phyloP scores from a whole-genome alignment of 1,139 yeast species.

The Ogataea hybrid region DNA sequence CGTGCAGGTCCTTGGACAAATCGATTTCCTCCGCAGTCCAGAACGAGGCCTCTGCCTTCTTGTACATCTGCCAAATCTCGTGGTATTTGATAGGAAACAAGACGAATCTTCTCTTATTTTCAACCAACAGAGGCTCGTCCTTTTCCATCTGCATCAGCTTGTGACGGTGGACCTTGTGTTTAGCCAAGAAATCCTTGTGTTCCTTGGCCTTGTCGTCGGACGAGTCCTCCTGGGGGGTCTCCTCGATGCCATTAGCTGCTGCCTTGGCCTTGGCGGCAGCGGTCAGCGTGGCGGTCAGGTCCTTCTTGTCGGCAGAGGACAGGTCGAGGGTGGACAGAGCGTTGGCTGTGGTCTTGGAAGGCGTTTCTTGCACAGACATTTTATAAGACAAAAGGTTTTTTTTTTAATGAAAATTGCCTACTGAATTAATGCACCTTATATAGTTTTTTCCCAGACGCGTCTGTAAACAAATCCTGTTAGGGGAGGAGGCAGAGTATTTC shows the following conservation, averaged over 20 bases:
- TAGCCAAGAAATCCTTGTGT: constrained; percentile 55
- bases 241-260: constrained; percentile 21
- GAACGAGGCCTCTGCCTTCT: constrained; percentile 98
- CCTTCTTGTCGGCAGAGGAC: constrained; percentile 30
- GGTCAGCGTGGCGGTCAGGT: constrained; percentile 29
- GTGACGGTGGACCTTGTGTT: constrained; percentile 70
- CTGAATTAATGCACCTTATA: constrained; percentile 7
- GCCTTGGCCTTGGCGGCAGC: constrained; percentile 32
- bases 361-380: constrained; percentile 41
- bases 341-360: constrained; percentile 43
- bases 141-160: constrained; percentile 70
- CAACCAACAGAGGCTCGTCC: constrained; percentile 85
- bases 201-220: constrained; percentile 18
- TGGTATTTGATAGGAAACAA: constrained; percentile 96
- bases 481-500: neutral
- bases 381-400: constrained; percentile 6
- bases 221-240: constrained; percentile 8
- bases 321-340: constrained; percentile 40
- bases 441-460: constrained; percentile 10
- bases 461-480: constrained; percentile 10
- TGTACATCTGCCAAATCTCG: constrained; percentile 98
- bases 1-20: constrained; percentile 82
- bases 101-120: constrained; percentile 88
- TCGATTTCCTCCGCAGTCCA: constrained; percentile 99
- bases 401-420: neutral